These are phyloP conservation scores for Penicillium sumatraense DNA, from an alignment of 2,329 filamentous ascomycete genomes.

Conservation along the genomic window DNA sequence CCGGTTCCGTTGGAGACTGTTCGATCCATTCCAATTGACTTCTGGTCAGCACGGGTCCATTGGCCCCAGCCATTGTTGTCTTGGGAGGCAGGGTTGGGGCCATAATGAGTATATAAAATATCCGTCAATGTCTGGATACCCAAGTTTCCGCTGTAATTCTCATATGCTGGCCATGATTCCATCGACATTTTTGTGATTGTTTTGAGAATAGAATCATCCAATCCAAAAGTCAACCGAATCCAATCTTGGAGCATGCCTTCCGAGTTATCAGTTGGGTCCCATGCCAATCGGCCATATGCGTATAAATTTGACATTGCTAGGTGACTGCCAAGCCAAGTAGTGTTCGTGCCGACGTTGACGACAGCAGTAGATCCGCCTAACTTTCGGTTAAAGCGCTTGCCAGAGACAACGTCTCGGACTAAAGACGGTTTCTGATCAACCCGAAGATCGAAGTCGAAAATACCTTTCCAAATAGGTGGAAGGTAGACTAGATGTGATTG, in stretches of 20 bases:
- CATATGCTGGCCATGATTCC: conserved; percentile 72
- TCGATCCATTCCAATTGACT: conserved; percentile 71
- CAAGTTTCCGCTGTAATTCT: conserved; percentile 72
- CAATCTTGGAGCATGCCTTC: conserved; percentile 64
- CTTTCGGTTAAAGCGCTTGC: conserved; percentile 61
- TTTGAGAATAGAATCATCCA: conserved; percentile 59
- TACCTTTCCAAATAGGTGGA: conserved; percentile 69
- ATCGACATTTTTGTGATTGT: conserved; percentile 67
- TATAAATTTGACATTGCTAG: conserved; percentile 74
- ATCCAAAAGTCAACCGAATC: conserved; percentile 69
- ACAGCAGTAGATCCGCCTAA: conserved; percentile 69
- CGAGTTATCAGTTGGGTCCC: conserved; percentile 61
- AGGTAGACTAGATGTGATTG: conserved; percentile 72
- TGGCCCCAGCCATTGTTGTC: conserved; percentile 73
- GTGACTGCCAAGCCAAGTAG: conserved; percentile 71
- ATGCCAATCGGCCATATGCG: conserved; percentile 69
- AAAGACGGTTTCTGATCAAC: conserved; percentile 61
- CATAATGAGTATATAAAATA: conserved; percentile 69
- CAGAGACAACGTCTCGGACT: conserved; percentile 65
- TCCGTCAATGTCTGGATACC: conserved; percentile 72
- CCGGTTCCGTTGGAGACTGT: conserved; percentile 71
- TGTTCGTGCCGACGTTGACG: conserved; percentile 68
- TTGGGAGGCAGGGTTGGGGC: conserved; percentile 68
- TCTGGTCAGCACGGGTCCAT: conserved; percentile 68
- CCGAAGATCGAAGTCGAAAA: conserved; percentile 70